Base-by-base conservation (phyloP, 2,329 filamentous ascomycete species). In the Xylariaceae sp. region DNA sequence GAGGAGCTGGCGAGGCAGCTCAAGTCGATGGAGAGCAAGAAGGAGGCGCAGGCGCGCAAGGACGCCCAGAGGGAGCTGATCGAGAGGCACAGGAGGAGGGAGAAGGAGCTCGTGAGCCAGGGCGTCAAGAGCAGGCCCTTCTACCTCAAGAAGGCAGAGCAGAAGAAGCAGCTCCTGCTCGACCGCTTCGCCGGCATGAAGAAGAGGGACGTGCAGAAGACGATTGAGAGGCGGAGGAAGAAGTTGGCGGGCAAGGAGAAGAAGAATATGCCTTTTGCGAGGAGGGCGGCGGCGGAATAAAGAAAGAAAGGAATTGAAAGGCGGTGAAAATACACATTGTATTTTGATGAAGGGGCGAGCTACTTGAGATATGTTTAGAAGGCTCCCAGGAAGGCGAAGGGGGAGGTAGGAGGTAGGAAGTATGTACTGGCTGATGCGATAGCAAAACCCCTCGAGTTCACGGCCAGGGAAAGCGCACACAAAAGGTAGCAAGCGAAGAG, bases 101-200 rank as follows among this genome's bases (percentile, higher is more conserved):
- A 98, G 71, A 88, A 87, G 67, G 84, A 89, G 60, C 67, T 85
- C 44, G 81, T 97, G 36, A 80, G 80, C 54, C 78, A 94, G 67
- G 92, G 92, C 45, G 96, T 96, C 78, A 79, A 24, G 21, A 24
- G 21, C 11, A 11, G 76, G 59, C 90, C 92, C 0, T 98, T 88
- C 67, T 97, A 87, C 64, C 69, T 97, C 54, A 98, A 98, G 77
- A 83, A 82, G 68, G 80, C 81, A 57, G 90, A 96, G 66, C 78
- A 92, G 70, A 94, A 92, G 81, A 88, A 90, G 71, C 71, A 83
- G 63, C 71, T 88, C 40, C 68, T 96, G 46, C 70, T 85, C 57
- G 82, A 92, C 54, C 79, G 83, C 59, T 96, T 85, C 64, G 76
- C 82, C 53, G 76, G 77, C 43, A 84, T 97, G 83, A 92, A 86